These are phyloP conservation scores for Xerocomus nothofagi DNA, from an alignment of 1,284 basidiomycete genomes.

Conservation along the genomic window DNA sequence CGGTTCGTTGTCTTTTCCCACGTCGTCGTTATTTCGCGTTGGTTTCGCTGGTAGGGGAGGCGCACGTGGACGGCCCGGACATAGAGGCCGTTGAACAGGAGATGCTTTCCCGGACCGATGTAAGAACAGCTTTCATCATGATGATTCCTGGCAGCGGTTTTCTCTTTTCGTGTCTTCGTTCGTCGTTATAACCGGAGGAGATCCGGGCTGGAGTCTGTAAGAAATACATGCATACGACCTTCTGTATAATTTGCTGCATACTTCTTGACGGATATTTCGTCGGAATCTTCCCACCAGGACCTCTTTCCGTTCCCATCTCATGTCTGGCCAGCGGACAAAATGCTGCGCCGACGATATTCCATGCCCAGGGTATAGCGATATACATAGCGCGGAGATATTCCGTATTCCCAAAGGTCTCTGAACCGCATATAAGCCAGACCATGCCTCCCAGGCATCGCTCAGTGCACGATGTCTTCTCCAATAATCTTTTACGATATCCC, in stretches of 20 bases:
- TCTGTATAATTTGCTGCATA: not conserved
- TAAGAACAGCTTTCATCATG: constrained; percentile 8
- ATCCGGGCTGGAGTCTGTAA: constrained; percentile 1
- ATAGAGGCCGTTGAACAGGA: constrained; percentile 15
- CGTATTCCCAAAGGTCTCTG: constrained; percentile 2
- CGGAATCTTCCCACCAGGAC: not conserved
- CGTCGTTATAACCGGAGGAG: constrained; percentile 19
- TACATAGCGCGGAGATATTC: constrained; percentile 4
- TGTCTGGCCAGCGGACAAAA: not conserved
- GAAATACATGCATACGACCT: not conserved
- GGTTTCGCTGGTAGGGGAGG: constrained; percentile 35
- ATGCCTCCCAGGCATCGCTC: not conserved
- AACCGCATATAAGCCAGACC: constrained; percentile 17
- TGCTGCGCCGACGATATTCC: not conserved
- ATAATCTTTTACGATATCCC: constrained; percentile 35
- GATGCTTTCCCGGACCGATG: not conserved
- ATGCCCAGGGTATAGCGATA: not conserved
- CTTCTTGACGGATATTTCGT: not conserved
- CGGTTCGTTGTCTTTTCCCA: constrained; percentile 7
- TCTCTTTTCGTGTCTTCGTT: constrained; percentile 11
- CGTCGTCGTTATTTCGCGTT: constrained; percentile 26
- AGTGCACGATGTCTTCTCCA: constrained; percentile 19
- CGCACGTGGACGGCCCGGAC: constrained; percentile 10
- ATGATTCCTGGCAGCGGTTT: constrained; percentile 1
- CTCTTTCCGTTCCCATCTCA: not conserved